A percentile compares a stretch with the other conserved stretches of the same genome.
Conservation (phyloP, 2,329 filamentous ascomycete species). For the Fusarium torreyae region DNA sequence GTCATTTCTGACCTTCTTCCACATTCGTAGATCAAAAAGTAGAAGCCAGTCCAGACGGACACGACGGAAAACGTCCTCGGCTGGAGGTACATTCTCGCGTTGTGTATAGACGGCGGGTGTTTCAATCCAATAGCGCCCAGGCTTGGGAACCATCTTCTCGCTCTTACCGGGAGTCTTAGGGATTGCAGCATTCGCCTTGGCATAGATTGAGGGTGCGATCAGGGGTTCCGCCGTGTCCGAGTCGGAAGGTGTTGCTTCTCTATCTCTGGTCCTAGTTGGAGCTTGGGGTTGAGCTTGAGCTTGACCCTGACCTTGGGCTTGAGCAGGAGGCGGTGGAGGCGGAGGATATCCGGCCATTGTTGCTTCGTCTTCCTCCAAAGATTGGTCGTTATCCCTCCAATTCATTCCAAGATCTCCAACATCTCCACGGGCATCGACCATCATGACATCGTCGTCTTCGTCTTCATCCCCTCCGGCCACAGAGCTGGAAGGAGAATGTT, state of each 20-base stretch:
- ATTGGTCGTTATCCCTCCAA: constrained; percentile 72
- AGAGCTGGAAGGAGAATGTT: constrained; percentile 54
- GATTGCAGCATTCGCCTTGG: constrained; percentile 78
- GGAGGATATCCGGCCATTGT: constrained; percentile 82
- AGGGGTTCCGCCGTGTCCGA: constrained; percentile 78
- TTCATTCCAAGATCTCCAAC: constrained; percentile 64
- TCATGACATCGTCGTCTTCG: constrained; percentile 71
- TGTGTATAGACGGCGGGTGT: constrained; percentile 80
- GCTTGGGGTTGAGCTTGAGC: constrained; percentile 55
- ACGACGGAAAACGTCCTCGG: constrained; percentile 90
- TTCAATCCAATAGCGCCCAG: constrained; percentile 88
- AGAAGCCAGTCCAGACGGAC: constrained; percentile 95
- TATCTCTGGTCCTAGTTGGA: constrained; percentile 63
- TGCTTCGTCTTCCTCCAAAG: constrained; percentile 82
- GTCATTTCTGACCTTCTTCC: constrained; percentile 95
- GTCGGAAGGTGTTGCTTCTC: constrained; percentile 78
- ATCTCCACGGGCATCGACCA: constrained; percentile 67
- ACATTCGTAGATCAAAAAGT: constrained; percentile 93
- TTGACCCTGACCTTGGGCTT: constrained; percentile 57
- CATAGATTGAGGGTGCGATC: constrained; percentile 72
- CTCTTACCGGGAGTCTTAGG: constrained; percentile 83
- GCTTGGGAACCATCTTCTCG: constrained; percentile 67
- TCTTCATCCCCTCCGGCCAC: constrained; percentile 61
- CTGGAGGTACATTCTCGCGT: constrained; percentile 73
- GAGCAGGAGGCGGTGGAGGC: constrained; percentile 72